Conservation (phyloP, 202 grass and related monocot genomes). For the Tripidium arundinaceum region DNA sequence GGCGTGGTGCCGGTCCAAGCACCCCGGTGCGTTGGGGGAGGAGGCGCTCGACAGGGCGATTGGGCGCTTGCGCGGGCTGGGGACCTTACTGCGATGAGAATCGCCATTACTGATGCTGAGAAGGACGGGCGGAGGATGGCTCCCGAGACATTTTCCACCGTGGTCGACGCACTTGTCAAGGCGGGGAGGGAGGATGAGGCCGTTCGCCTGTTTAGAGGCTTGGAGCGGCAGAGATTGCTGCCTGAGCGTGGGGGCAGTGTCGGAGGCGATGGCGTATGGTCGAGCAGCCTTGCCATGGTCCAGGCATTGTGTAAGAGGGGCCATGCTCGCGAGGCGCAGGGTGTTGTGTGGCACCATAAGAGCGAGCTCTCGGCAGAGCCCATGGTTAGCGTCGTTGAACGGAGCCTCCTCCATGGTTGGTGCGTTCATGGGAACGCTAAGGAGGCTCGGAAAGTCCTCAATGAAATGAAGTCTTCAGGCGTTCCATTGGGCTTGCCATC, state of each 20-base stretch:
- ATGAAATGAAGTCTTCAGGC: constrained; percentile 45
- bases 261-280: constrained; percentile 33
- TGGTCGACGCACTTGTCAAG: constrained; percentile 49
- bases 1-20: too few species aligned
- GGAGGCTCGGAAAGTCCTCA: constrained; percentile 51
- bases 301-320: constrained; percentile 57
- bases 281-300: constrained; percentile 44
- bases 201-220: constrained; percentile 45
- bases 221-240: constrained; percentile 41
- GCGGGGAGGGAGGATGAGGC: constrained; percentile 47
- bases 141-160: constrained; percentile 41
- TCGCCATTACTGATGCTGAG: constrained; percentile 26
- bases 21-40: too few species aligned
- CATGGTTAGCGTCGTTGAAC: constrained; percentile 38
- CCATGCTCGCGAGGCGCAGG: constrained; percentile 42
- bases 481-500: constrained; percentile 34
- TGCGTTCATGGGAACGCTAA: constrained; percentile 53
- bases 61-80: constrained; percentile 33
- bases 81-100: constrained; percentile 49
- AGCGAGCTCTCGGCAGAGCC: constrained; percentile 35
- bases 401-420: constrained; percentile 60
- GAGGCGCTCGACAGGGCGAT: too few species aligned
- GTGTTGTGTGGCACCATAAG: constrained; percentile 60
- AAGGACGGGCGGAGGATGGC: constrained; percentile 42
- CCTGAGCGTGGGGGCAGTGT: not conserved